Evolutionary conservation across 1,284 basidiomycete species (phyloP).

Genomic region (Malassezia globosa): DNA sequence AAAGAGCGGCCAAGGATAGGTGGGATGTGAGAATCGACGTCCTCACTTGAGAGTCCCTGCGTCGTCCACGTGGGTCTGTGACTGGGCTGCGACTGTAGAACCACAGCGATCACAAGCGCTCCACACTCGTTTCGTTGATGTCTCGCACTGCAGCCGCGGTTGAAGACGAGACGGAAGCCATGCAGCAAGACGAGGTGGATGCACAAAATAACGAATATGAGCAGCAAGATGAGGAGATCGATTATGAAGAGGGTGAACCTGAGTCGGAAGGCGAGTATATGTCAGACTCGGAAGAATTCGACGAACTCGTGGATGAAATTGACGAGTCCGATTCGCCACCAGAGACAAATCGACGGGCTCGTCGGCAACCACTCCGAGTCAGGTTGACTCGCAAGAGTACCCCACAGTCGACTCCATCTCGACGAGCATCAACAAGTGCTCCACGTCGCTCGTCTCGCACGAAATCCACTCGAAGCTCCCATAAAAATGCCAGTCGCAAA

Average conservation of each 20-base stretch:
- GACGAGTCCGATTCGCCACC: slow-evolving; percentile 1
- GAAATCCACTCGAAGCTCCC: no score
- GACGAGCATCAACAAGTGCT: slow-evolving; percentile 1
- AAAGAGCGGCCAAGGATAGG: neutral
- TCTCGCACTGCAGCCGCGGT: no score
- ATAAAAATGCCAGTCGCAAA: no score
- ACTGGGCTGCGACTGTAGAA: no score
- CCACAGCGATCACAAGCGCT: no score
- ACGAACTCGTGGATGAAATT: slow-evolving; percentile 17
- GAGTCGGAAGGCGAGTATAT: slow-evolving; percentile 12
- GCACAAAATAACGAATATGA: slow-evolving; percentile 2
- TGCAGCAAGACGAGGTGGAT: neutral
- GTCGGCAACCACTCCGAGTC: slow-evolving; percentile 11
- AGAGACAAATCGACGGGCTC: slow-evolving; percentile 10
- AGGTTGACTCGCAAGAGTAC: slow-evolving; percentile 6
- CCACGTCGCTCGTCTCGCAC: slow-evolving; percentile 3
- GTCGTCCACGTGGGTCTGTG: neutral
- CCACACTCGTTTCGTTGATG: no score
- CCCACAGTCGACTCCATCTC: slow-evolving; percentile 1
- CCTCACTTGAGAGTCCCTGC: no score
- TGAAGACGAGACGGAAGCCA: slow-evolving; percentile 1
- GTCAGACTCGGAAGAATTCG: neutral
- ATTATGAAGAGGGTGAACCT: slow-evolving; percentile 11
- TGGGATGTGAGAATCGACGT: no score
- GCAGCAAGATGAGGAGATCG: slow-evolving; percentile 8